Percentiles rank a stretch among this genome's conserved stretches.
Evolutionary conservation across 1,284 basidiomycete genomes (phyloP).

Genomic region (Ceratobasidium sp.): DNA sequence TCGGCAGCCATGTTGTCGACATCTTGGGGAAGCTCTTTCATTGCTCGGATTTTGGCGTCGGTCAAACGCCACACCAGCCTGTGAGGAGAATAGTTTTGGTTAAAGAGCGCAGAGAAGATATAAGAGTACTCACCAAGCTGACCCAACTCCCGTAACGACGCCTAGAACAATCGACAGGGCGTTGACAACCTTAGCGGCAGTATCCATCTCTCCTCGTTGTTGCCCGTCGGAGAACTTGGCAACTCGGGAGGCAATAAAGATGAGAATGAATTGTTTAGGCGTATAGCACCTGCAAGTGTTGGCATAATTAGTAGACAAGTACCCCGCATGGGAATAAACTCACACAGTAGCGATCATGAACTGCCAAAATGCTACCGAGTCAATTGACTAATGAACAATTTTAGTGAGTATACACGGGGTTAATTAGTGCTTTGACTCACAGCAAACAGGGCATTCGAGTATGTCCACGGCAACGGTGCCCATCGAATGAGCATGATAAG

Average conservation of each 20-base stretch:
- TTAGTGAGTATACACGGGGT: constrained; percentile 7
- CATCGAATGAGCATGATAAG: constrained; percentile 84
- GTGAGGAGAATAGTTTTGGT: background rate
- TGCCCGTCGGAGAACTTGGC: constrained; percentile 81
- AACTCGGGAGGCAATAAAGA: constrained; percentile 82
- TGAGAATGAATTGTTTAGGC: constrained; percentile 77
- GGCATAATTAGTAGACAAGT: background rate
- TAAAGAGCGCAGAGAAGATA: background rate
- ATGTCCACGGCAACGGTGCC: constrained; percentile 86
- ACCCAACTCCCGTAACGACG: constrained; percentile 66
- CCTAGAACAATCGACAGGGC: constrained; percentile 70
- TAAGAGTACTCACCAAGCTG: constrained; percentile 68
- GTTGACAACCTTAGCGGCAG: constrained; percentile 77
- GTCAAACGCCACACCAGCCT: constrained; percentile 48
- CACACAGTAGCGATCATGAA: constrained; percentile 73
- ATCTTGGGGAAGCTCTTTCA: constrained; percentile 66
- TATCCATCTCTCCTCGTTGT: constrained; percentile 78
- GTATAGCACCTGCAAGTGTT: constrained; percentile 65
- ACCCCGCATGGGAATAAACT: background rate
- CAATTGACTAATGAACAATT: constrained; percentile 70
- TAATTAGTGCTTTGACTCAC: constrained; percentile 62
- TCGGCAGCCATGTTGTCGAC: constrained; percentile 71
- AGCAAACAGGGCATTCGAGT: constrained; percentile 81
- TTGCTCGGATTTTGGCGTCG: constrained; percentile 65
- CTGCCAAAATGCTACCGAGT: constrained; percentile 78